A percentile compares a stretch with the other conserved stretches of the same genome.
Conservation (phyloP, 805 yeast species). For the Kuraishia cidri region DNA sequence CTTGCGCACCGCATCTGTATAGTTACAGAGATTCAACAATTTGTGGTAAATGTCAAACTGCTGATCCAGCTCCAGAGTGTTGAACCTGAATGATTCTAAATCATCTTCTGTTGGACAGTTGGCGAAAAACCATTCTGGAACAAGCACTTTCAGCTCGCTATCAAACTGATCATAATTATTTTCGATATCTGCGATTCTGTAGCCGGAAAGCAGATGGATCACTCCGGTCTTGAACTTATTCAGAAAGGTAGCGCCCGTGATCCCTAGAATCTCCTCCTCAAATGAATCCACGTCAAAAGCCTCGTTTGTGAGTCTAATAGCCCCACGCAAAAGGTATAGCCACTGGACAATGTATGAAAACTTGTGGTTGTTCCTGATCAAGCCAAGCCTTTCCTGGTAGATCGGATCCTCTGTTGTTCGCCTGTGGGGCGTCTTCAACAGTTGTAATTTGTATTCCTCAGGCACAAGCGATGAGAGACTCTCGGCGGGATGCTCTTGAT, state of each 20-base stretch:
- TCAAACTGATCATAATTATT: slow-evolving; percentile 17
- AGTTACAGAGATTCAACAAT: slow-evolving; percentile 32
- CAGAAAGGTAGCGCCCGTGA: slow-evolving; percentile 29
- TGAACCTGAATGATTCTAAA: slow-evolving; percentile 21
- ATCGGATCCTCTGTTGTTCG: slow-evolving; percentile 27
- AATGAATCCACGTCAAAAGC: slow-evolving; percentile 48
- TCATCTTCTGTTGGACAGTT: slow-evolving; percentile 8
- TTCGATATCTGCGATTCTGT: slow-evolving; percentile 12
- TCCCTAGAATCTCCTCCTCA: slow-evolving; percentile 51
- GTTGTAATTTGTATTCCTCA: slow-evolving; percentile 23
- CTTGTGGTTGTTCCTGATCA: slow-evolving; percentile 25
- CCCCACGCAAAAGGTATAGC: slow-evolving; percentile 45
- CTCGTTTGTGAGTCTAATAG: slow-evolving; percentile 38
- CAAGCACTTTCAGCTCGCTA: slow-evolving; percentile 11
- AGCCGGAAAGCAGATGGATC: slow-evolving; percentile 28
- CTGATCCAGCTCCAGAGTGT: slow-evolving; percentile 29
- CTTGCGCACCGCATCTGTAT: slow-evolving; percentile 33
- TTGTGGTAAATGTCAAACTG: slow-evolving; percentile 39
- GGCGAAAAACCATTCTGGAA: slow-evolving; percentile 5
- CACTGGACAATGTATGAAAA: slow-evolving; percentile 40
- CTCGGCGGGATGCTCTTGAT: slow-evolving; percentile 24
- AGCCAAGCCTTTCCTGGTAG: slow-evolving; percentile 17
- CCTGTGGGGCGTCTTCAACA: slow-evolving; percentile 28
- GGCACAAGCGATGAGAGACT: slow-evolving; percentile 16
- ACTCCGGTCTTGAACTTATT: slow-evolving; percentile 33